These are phyloP conservation scores for Gynandropsis gynandra DNA, from an alignment of 345 rosid genomes.

Conservation along the genomic window DNA sequence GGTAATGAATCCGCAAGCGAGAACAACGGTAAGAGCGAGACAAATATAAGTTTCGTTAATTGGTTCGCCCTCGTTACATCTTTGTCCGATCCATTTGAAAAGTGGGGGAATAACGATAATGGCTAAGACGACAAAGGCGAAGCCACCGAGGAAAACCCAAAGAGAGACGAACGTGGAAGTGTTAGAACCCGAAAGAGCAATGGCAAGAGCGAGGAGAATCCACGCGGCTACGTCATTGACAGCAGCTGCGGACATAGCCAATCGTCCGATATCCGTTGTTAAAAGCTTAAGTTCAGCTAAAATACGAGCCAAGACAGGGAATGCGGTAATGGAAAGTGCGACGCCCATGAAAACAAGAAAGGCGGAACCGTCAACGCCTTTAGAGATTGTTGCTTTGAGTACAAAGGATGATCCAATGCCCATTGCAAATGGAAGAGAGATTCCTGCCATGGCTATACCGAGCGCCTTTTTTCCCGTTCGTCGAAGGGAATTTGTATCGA, in stretches of 20 bases:
- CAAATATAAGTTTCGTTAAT: constrained; percentile 58
- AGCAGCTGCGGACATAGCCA: constrained; percentile 86
- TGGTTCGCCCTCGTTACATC: constrained; percentile 70
- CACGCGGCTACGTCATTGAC: constrained; percentile 77
- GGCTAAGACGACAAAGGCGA: constrained; percentile 35
- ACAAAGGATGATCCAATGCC: constrained; percentile 58
- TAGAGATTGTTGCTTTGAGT: constrained; percentile 39
- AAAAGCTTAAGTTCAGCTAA: constrained; percentile 74
- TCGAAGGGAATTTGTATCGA: constrained; percentile 46
- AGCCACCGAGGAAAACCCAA: constrained; percentile 64
- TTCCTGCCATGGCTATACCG: constrained; percentile 56
- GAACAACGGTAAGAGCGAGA: constrained; percentile 43
- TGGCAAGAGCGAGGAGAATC: constrained; percentile 77
- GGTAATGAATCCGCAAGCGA: constrained; percentile 59
- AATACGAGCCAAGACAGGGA: constrained; percentile 76
- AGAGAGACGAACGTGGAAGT: constrained; percentile 46
- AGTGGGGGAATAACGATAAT: constrained; percentile 36
- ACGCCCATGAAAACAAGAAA: constrained; percentile 84
- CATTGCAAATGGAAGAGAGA: constrained; percentile 51
- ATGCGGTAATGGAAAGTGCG: constrained; percentile 75
- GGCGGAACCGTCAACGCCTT: constrained; percentile 38
- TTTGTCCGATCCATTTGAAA: constrained; percentile 48
- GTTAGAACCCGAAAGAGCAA: constrained; percentile 56
- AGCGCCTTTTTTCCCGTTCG: constrained; percentile 57
- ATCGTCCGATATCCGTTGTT: constrained; percentile 62